Evolutionary conservation across 2,329 filamentous ascomycete species (phyloP), one percentile per base, ranked within the genome.

Genomic region (Ophiostoma montium): DNA sequence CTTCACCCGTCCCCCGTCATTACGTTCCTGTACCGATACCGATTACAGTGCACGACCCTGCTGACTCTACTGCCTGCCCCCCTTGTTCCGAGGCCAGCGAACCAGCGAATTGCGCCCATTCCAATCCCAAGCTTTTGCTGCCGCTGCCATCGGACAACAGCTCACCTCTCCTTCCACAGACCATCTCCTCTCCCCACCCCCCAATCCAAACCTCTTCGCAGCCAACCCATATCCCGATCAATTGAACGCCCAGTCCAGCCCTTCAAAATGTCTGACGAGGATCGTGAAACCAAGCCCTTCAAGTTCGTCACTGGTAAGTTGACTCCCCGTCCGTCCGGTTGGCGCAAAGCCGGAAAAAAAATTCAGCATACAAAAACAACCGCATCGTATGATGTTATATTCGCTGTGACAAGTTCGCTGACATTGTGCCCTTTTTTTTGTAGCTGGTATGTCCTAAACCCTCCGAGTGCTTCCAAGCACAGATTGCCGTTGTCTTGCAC

Each of bases 251-350:
- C 58, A 62, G 38, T 12, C 16, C 27, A 27, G 19, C 65, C 66
- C 64, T 70, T 70, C 78, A 89, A 72, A 62, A 98, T 98, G 90
- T 84, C 88, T 68, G 86, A 94, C 72, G 83, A 86, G 63, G 86
- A 94, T 69, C 76, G 76, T 69, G 75, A 77, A 60, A 95, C 89
- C 73, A 98, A 95, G 82, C 94, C 94, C 71, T 98, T 98, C 84
- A 98, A 98, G 85, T 96, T 96, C 75, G 92, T 96, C 65, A 96
- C 90, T 74, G 90, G 56, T 58, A 51, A 21, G 55, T 52, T 21
- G 32, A 44, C 13, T 32, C 16, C 16, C 27, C n/a, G 11, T 30
- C 30, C n/a, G 16, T 23, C 31, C 30, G 42, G 42, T 15, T 33
- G 9, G 21, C 21, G 27, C 35, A 27, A 27, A 11, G 16, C 12